Base-by-base conservation (phyloP, 2,329 filamentous ascomycete genomes). In the Septoria petroselini region DNA sequence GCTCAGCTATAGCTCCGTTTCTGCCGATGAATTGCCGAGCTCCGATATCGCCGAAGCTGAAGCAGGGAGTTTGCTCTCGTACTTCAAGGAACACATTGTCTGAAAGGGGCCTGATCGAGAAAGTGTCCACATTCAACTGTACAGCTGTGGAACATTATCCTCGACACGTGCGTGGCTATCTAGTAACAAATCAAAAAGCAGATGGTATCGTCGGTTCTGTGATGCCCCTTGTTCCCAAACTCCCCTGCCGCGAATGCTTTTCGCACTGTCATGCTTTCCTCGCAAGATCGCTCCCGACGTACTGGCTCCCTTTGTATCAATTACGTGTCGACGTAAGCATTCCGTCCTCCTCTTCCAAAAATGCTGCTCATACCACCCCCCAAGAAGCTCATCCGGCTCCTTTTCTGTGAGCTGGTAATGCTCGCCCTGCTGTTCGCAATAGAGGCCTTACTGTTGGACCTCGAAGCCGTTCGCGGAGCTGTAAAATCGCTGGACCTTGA, bases 361-460 rank as follows among this genome's bases (percentile, higher is more conserved):
- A 48, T 41, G 15, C 38, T 41, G 29, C 27, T 19, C 37, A 41
- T 35, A 3, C 45, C 45, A 15, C 45, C 45, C 4, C 45, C 45
- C n/a, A 46, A 34, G 29, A 48, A 48, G 21, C 45, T 48, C 45
- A 41, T 35, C 19, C 38, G 33, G 21, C 37, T 41, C 29, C 19
- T 48, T 23, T 41, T 48, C 27, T 31, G 15, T 19, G 37, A 41
- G 11, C 37, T 41, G 8, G 45, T 41, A 18, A 48, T 48, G 31
- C 45, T 48, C n/a, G 45, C 38, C 33, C 41, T 48, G 30, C 45
- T 48, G 23, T 35, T 46, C 14, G 43, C 23, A 31, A 34, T 41
- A 19, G 45, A 41, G 17, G 29, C 27, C 19, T 41, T 41, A 15
- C 45, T 48, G 18, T 31, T 29, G 14, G 37, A 35, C 35, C 37